phyloP scores from a whole-genome alignment of 495 filamentous ascomycete species.

The Penicillium cataractarum region DNA sequence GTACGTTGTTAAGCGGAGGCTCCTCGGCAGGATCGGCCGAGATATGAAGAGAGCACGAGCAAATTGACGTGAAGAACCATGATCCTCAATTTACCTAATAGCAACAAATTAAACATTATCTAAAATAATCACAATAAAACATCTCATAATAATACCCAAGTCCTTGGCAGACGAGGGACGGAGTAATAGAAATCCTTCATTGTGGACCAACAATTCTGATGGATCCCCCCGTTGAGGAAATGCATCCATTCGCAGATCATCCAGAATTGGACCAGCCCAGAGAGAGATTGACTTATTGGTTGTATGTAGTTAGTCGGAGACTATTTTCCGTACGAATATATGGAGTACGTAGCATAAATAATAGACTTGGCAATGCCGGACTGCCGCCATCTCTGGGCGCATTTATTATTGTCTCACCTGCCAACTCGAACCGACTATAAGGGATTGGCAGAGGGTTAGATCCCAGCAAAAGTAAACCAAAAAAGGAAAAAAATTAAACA shows the following conservation, averaged over 20 bases:
- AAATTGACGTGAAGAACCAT: neutral
- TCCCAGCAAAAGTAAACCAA: neutral
- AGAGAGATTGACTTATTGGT: neutral
- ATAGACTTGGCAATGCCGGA: conserved; percentile 5
- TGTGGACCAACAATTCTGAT: conserved; percentile 4
- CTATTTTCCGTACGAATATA: neutral
- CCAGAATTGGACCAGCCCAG: neutral
- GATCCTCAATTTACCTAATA: conserved; percentile 2
- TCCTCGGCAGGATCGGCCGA: neutral
- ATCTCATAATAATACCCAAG: neutral
- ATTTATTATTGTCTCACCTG: conserved; percentile 15
- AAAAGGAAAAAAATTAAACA: no score
- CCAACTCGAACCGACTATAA: conserved; percentile 22
- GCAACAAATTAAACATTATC: neutral
- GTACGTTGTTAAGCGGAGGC: neutral
- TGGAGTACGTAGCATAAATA: neutral
- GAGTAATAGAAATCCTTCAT: neutral
- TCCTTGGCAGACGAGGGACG: conserved; percentile 5
- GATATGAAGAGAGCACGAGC: neutral
- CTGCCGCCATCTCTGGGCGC: neutral
- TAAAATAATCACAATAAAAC: neutral
- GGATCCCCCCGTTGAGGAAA: neutral
- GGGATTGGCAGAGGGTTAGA: neutral
- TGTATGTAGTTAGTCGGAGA: neutral
- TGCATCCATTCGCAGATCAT: conserved; percentile 9